Percentiles rank a stretch among this genome's conserved stretches.
Conservation (phyloP, 495 filamentous ascomycete genomes). For the Viridothelium virens region DNA sequence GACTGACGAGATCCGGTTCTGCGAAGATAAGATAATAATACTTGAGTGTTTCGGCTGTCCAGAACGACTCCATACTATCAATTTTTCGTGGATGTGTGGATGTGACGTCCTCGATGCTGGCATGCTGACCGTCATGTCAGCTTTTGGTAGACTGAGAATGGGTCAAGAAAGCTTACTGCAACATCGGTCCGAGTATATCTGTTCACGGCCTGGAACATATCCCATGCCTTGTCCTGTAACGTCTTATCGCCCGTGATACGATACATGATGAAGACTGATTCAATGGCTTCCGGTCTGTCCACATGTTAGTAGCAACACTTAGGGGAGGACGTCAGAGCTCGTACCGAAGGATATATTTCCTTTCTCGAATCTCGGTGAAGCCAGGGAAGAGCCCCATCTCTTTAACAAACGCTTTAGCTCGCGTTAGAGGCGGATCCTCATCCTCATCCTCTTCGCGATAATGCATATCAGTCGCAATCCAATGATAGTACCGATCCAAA, state of each 20-base stretch:
- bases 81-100: slow-evolving; percentile 18
- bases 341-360: slow-evolving; percentile 13
- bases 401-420: not conserved
- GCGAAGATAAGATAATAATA: slow-evolving; percentile 74
- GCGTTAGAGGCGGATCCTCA: not conserved
- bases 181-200: slow-evolving; percentile 40
- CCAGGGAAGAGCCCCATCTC: slow-evolving; percentile 1
- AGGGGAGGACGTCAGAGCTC: not conserved
- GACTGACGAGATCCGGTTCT: slow-evolving; percentile 59
- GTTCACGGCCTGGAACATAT: slow-evolving; percentile 48
- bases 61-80: slow-evolving; percentile 52
- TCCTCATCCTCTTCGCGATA: not conserved
- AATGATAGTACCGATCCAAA: not conserved
- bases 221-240: slow-evolving; percentile 54
- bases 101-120: slow-evolving; percentile 39
- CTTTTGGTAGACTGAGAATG: not conserved
- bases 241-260: slow-evolving; percentile 49
- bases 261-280: slow-evolving; percentile 52
- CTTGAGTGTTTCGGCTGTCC: slow-evolving; percentile 69
- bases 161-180: slow-evolving; percentile 20
- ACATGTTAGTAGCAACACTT: not conserved
- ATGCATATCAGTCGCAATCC: not conserved
- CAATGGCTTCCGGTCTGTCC: slow-evolving; percentile 53
- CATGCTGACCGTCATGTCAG: slow-evolving; percentile 26
- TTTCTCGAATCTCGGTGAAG: slow-evolving; percentile 13